Base-by-base conservation (phyloP, 768 basidiomycete species). In the Steccherinum ochraceum region DNA sequence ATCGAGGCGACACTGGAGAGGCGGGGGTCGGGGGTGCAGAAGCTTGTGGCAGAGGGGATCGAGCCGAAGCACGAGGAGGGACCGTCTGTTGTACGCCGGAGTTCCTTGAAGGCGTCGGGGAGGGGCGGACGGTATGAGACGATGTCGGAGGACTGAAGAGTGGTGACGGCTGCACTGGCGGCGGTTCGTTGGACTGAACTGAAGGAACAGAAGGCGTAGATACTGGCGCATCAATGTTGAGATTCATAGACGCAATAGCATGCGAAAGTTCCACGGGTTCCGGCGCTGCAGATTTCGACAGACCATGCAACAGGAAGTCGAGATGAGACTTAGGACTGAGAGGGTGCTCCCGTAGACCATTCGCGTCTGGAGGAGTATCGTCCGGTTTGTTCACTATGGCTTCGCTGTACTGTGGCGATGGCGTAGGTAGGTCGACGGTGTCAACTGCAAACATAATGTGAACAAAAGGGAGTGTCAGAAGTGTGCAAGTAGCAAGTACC, bases 321-420 rank as follows among this genome's bases (percentile, higher is more conserved):
- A 89, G 78, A 55, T 88, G 84, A 25, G 85, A 83, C 61, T 89
- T 85, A 56, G 84, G 65, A 46, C 66, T 53, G 40, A 71, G 66
- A 18, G 67, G 51, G 21, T 66, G 62, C 43, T 66, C 30, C 7
- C 16, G 7, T 7, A 35, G 7, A 16, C 30, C 30, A 35, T 35
- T 35, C 30, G 16, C 16, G 16, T 35, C 7, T 7, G 7, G 30
- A 7, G 30, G 30, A 7, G 30, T 7, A 16, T 35, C 30, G 16
- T 35, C 30, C 16, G 30, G 16, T 7, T 35, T 7, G 19, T 69
- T 67, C 3, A 67, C 60, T 25, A 67, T 54, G 4, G 78, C 62
- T 46, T 75, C 70, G 39, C 72, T 72, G 61, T 76, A 78, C 51
- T 76, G 72, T 0, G 82, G 78, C n/a, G 83, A 84, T 12, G 82